A percentile compares a stretch with the other conserved stretches of the same genome.
Conservation (phyloP, 2,329 filamentous ascomycete species). For the Xylariaceae sp. region DNA sequence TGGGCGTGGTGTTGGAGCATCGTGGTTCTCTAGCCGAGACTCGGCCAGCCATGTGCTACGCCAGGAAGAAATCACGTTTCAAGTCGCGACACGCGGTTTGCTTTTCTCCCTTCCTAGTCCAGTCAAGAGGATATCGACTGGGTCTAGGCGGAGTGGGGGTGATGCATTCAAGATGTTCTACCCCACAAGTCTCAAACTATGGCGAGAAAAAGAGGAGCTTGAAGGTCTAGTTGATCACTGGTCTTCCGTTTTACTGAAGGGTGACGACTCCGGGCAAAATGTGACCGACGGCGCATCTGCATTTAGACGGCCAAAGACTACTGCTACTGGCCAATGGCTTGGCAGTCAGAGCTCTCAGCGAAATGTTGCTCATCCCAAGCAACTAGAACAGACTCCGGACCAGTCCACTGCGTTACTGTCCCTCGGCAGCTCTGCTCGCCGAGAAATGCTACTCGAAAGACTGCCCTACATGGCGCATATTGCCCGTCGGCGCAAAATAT, state of each 20-base stretch:
- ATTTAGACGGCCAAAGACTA: constrained; percentile 54
- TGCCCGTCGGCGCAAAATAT: constrained; percentile 50
- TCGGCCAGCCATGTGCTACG: constrained; percentile 76
- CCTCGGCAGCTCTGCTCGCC: constrained; percentile 69
- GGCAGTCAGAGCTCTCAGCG: constrained; percentile 29
- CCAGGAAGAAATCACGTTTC: constrained; percentile 93
- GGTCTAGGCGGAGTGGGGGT: constrained; percentile 51
- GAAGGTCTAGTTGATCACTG: constrained; percentile 75
- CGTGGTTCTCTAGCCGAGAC: constrained; percentile 59
- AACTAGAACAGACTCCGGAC: constrained; percentile 35
- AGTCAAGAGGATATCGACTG: constrained; percentile 71
- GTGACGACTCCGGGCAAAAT: constrained; percentile 51
- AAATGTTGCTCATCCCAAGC: constrained; percentile 30
- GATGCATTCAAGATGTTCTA: constrained; percentile 92
- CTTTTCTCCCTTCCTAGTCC: constrained; percentile 85
- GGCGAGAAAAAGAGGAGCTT: constrained; percentile 83
- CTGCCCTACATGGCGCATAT: constrained; percentile 86
- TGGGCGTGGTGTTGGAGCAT: constrained; percentile 57
- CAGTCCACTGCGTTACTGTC: constrained; percentile 55
- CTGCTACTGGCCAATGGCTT: constrained; percentile 2
- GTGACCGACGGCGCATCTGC: constrained; percentile 55
- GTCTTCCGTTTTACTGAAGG: constrained; percentile 66
- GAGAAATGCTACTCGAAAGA: constrained; percentile 81
- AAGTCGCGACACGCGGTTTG: constrained; percentile 85
- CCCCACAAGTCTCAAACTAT: constrained; percentile 82